Conservation (phyloP, 306 rosid species). For the Cicer bijugum region DNA sequence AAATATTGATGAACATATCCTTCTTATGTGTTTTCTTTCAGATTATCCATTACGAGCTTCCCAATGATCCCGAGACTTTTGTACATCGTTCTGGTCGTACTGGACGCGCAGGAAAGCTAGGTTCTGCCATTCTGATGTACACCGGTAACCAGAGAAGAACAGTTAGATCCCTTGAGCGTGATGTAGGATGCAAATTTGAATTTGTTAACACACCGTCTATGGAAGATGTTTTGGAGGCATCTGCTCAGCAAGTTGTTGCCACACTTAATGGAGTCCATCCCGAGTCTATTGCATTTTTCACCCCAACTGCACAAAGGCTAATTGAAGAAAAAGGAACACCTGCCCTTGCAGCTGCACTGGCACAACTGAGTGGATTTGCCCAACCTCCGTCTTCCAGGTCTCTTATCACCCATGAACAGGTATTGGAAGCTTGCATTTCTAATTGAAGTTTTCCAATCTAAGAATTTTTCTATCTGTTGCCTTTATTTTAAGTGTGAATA, state of each 20-base stretch:
- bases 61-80: slow-evolving; percentile 98
- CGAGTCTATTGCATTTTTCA: slow-evolving; percentile 80
- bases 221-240: slow-evolving; percentile 77
- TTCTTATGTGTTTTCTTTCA: slow-evolving; percentile 44
- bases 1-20: slow-evolving; percentile 34
- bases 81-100: slow-evolving; percentile 99
- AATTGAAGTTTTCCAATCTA: slow-evolving; percentile 17
- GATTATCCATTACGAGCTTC: slow-evolving; percentile 98
- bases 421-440: slow-evolving; percentile 41
- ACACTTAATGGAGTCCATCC: slow-evolving; percentile 89
- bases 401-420: slow-evolving; percentile 89
- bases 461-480: slow-evolving; percentile 6
- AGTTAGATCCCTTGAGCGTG: slow-evolving; percentile 94
- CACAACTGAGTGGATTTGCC: slow-evolving; percentile 94
- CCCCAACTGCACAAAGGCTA: slow-evolving; percentile 82
- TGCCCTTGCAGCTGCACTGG: slow-evolving; percentile 98
- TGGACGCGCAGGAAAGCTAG: slow-evolving; percentile 96
- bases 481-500: slow-evolving; percentile 27
- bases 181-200: slow-evolving; percentile 91
- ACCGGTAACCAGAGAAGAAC: slow-evolving; percentile 95
- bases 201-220: slow-evolving; percentile 75
- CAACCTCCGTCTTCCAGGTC: slow-evolving; percentile 93
- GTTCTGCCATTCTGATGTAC: slow-evolving; percentile 84
- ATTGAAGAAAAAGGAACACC: slow-evolving; percentile 79
- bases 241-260: slow-evolving; percentile 86